These are phyloP conservation scores for Neonectria magnoliae DNA, from an alignment of 2,329 filamentous ascomycete genomes.

Conservation along the genomic window DNA sequence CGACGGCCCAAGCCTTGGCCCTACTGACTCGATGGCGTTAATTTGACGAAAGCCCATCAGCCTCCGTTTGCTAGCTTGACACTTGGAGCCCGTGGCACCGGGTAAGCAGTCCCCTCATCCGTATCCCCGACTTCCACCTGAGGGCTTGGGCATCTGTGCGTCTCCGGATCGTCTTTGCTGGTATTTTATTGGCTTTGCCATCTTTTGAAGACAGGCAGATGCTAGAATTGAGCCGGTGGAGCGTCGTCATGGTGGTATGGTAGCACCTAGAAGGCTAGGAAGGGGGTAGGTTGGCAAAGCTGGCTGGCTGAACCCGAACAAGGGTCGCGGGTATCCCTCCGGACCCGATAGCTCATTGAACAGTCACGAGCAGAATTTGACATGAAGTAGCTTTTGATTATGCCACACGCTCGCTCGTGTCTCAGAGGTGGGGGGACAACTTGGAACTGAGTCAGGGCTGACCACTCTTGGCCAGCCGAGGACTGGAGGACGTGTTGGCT, in stretches of 20 bases:
- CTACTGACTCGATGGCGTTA: neutral
- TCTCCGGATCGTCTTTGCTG: neutral
- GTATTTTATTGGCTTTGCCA: constrained; percentile 20
- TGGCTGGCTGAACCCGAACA: constrained; percentile 15
- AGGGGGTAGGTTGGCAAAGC: constrained; percentile 4
- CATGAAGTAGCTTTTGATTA: constrained; percentile 1
- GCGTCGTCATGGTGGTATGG: constrained; percentile 2
- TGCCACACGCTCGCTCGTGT: neutral
- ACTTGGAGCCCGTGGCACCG: neutral
- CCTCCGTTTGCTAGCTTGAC: neutral
- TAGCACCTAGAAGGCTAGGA: constrained; percentile 9
- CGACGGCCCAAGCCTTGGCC: neutral
- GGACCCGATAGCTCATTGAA: no score
- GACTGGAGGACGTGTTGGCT: neutral
- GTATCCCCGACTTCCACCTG: neutral
- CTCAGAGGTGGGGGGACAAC: constrained; percentile 2
- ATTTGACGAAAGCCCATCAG: neutral
- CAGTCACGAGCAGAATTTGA: neutral
- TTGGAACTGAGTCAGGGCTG: neutral
- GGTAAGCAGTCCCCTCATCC: neutral
- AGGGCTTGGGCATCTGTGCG: neutral
- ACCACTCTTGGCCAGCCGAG: neutral
- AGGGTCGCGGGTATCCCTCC: neutral
- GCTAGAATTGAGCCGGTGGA: constrained; percentile 17
- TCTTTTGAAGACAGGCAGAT: constrained; percentile 13